These are phyloP conservation scores for Neurospora sp. DNA, from an alignment of 495 filamentous ascomycete species.

Conservation along the genomic window DNA sequence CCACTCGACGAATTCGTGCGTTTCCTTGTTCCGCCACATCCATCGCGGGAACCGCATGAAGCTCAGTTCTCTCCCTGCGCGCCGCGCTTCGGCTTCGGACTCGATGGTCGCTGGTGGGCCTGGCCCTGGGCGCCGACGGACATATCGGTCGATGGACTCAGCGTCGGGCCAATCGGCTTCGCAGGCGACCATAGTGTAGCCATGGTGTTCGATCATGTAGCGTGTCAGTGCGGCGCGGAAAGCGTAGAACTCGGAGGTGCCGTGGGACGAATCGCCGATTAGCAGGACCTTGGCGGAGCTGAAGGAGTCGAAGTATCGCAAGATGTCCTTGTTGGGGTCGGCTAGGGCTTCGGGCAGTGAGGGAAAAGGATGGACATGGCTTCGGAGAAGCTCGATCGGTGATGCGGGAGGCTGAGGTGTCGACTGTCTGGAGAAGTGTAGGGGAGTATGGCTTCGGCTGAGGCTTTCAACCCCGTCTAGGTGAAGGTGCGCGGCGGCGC, in stretches of 20 bases:
- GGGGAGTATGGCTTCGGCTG: neutral
- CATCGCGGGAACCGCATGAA: slow-evolving; percentile 50
- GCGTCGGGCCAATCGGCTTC: slow-evolving; percentile 55
- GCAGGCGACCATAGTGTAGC: slow-evolving; percentile 45
- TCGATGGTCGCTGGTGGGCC: slow-evolving; percentile 20
- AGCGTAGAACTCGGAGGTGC: slow-evolving; percentile 50
- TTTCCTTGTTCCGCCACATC: slow-evolving; percentile 54
- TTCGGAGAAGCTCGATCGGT: neutral
- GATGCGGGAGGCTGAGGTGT: neutral
- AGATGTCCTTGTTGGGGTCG: neutral
- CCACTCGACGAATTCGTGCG: slow-evolving; percentile 50
- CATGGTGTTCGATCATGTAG: slow-evolving; percentile 41
- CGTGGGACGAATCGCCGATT: slow-evolving; percentile 48
- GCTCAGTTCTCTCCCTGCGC: slow-evolving; percentile 24
- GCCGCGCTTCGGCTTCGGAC: neutral
- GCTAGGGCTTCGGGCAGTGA: neutral
- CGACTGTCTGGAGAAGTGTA: neutral
- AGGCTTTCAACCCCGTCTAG: neutral
- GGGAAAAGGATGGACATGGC: neutral
- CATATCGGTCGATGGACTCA: slow-evolving; percentile 47
- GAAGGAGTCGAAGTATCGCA: slow-evolving; percentile 33
- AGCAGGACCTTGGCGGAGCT: slow-evolving; percentile 34
- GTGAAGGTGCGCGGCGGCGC: neutral
- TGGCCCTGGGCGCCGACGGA: slow-evolving; percentile 32
- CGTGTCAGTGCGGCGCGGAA: slow-evolving; percentile 48